Conservation (phyloP, 2,329 filamentous ascomycete genomes). For the Cladosporium sp. region DNA sequence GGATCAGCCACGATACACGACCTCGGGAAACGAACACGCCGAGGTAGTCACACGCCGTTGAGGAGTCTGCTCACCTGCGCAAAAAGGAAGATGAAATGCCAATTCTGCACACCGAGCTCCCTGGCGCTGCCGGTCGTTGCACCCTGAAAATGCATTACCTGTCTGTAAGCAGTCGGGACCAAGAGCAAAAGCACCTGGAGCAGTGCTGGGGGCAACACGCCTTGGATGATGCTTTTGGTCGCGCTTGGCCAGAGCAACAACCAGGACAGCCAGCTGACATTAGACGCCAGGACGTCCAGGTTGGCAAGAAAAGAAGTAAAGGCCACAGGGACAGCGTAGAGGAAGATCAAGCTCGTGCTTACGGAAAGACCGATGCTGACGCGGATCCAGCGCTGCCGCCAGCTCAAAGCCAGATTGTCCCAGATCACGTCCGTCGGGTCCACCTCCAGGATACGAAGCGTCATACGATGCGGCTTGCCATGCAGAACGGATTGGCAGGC, state of each 20-base stretch:
- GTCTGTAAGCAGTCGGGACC: constrained; percentile 69
- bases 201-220: constrained; percentile 79
- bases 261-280: constrained; percentile 64
- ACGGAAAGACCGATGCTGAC: constrained; percentile 58
- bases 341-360: constrained; percentile 69
- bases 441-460: constrained; percentile 82
- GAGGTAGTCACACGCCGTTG: too few species aligned
- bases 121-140: constrained; percentile 73
- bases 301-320: constrained; percentile 81
- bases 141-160: constrained; percentile 68
- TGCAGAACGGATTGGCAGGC: constrained; percentile 87
- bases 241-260: constrained; percentile 55
- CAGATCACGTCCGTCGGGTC: constrained; percentile 88
- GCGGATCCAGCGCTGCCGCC: constrained; percentile 84
- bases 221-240: constrained; percentile 65
- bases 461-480: constrained; percentile 88
- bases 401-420: constrained; percentile 93
- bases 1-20: too few species aligned
- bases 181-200: too few species aligned
- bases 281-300: constrained; percentile 60
- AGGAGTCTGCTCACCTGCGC: too few species aligned
- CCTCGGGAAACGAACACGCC: too few species aligned
- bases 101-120: constrained; percentile 78
- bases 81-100: constrained; percentile 91
- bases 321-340: constrained; percentile 86